Evolutionary conservation across 768 basidiomycete species (phyloP).

Genomic region (Clathrus columnatus): DNA sequence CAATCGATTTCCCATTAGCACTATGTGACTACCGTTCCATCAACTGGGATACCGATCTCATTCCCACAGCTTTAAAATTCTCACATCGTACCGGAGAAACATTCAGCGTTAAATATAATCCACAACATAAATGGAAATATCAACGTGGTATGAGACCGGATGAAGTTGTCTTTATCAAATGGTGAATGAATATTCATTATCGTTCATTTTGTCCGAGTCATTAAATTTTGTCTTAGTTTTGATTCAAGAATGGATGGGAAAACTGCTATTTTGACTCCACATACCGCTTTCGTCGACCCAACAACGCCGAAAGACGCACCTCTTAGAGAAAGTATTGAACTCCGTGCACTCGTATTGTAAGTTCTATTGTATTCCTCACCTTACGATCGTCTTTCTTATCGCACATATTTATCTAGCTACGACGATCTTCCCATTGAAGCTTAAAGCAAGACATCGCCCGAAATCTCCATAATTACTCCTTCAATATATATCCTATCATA

Average conservation of each 20-base stretch:
- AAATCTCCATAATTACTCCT: no score
- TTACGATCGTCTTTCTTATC: neutral
- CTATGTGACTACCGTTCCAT: slow-evolving; percentile 45
- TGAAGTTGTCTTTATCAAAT: slow-evolving; percentile 46
- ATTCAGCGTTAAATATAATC: slow-evolving; percentile 35
- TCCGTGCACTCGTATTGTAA: slow-evolving; percentile 50
- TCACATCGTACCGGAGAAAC: slow-evolving; percentile 47
- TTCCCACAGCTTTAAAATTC: slow-evolving; percentile 37
- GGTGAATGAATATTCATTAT: slow-evolving; percentile 22
- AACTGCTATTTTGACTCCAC: slow-evolving; percentile 49
- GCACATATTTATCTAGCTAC: neutral
- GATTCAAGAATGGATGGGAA: slow-evolving; percentile 37
- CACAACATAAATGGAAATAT: slow-evolving; percentile 46
- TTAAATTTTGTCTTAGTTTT: slow-evolving; percentile 21
- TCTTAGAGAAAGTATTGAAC: slow-evolving; percentile 49
- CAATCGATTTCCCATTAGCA: slow-evolving; percentile 41
- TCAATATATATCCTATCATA: no score
- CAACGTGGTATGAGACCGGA: slow-evolving; percentile 37
- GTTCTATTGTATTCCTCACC: neutral
- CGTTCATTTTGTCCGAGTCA: neutral
- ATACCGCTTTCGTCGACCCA: slow-evolving; percentile 51
- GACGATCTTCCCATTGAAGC: neutral
- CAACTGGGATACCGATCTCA: slow-evolving; percentile 31
- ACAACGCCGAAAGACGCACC: slow-evolving; percentile 41
- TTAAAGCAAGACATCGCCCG: no score